Base-by-base conservation (phyloP, 2,329 filamentous ascomycete species). In the Magnaporthales sp. region DNA sequence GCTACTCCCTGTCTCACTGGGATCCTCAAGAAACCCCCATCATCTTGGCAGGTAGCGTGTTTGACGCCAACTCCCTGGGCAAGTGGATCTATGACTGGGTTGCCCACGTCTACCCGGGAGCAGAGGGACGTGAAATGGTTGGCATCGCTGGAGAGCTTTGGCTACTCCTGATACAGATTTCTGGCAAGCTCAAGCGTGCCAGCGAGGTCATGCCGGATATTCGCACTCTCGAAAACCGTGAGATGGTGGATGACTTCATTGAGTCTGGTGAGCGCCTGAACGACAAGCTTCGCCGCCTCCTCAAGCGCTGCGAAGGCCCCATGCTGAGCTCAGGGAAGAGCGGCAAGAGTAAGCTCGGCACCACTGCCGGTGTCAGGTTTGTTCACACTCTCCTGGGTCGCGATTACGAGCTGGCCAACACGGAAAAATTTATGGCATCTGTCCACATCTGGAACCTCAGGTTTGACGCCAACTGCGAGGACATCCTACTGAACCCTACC, bases 81-180 rank as follows among this genome's bases (percentile, higher is more conserved):
- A 97, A 97, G 80, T 99, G 95, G 95, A 96, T 99, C 75, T 99
- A 97, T 79, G 95, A 98, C 83, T 99, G 95, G 95, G 97, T 95
- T 22, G 38, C 38, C 38, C 38, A 46, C 38, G 92, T 97, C 70
- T 97, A 92, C 81, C 89, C 90, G 76, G 89, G 96, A 71, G 92
- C 92, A 51, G 86, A 92, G 15, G 86, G 86, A 56, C 92, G 91
- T 11, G 91, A 93, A 64, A 91, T 97, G 74, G 87, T 93, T 66
- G 93, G 97, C 71, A 89, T 96, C 78, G 93, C 95, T 2, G 95
- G 94, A 71, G 93, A 98, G 74, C 84, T 99, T 66, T 99, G 95
- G 95, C 85, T 98, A 27, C 84, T 97, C 63, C 86, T 98, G 68
- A 98, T 98, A 77, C 91, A 97, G 78, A 84, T 98, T 62, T 91